A percentile compares a stretch with the other conserved stretches of the same genome.
These are phyloP conservation scores for Komagataella mondaviorum DNA, from an alignment of 805 yeast genomes.

Conservation along the genomic window DNA sequence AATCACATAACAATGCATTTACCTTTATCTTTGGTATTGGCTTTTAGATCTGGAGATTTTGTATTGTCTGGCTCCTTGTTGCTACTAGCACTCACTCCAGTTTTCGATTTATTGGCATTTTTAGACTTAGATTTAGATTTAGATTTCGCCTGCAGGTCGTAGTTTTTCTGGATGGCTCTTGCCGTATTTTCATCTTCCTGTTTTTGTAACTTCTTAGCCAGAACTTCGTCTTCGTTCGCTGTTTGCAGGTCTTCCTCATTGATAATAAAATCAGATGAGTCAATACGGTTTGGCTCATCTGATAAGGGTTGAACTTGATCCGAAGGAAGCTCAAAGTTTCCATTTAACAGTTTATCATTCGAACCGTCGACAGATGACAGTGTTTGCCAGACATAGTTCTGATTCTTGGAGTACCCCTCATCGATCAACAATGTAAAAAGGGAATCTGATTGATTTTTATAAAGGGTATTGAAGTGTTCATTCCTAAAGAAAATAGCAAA, in stretches of 20 bases:
- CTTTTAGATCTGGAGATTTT: not conserved
- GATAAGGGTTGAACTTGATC: not conserved
- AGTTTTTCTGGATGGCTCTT: slow-evolving; percentile 12
- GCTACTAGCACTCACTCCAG: not conserved
- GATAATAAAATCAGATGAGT: slow-evolving; percentile 7
- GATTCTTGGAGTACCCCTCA: slow-evolving; percentile 34
- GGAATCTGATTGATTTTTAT: slow-evolving; percentile 25
- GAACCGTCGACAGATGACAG: slow-evolving; percentile 53
- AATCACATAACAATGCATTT: not conserved
- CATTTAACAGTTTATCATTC: slow-evolving; percentile 58
- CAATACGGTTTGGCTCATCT: slow-evolving; percentile 1
- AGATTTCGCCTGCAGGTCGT: slow-evolving; percentile 3
- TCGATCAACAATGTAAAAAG: slow-evolving; percentile 68
- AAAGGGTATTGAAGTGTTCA: slow-evolving; percentile 74
- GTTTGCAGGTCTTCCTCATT: slow-evolving; percentile 14
- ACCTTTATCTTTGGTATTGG: not conserved
- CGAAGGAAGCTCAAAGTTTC: slow-evolving; percentile 37
- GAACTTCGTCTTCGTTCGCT: slow-evolving; percentile 13
- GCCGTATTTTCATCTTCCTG: slow-evolving; percentile 19
- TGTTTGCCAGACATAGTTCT: slow-evolving; percentile 72
- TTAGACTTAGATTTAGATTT: slow-evolving; percentile 21
- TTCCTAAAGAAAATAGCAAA: slow-evolving; percentile 73
- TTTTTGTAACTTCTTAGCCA: slow-evolving; percentile 18
- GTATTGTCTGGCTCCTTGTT: not conserved
- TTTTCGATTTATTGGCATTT: not conserved